Percentiles rank a stretch among this genome's conserved stretches.
phyloP scores from a whole-genome alignment of 495 filamentous ascomycete species.

The Immersiella caudata region DNA sequence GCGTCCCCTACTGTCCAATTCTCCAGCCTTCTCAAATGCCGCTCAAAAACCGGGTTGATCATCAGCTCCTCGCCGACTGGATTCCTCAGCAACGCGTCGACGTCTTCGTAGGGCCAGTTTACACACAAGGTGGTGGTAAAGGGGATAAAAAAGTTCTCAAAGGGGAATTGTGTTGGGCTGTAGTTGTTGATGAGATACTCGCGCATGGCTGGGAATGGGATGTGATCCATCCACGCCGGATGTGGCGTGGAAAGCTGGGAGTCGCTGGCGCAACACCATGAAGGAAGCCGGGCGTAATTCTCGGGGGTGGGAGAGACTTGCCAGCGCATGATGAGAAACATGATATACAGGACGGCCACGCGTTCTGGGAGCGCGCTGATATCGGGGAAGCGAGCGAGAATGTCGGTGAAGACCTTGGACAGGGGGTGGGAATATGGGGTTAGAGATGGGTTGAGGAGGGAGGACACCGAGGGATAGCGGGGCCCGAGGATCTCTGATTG shows the following conservation, averaged over 20 bases:
- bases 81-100: conserved; percentile 59
- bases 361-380: conserved; percentile 71
- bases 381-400: conserved; percentile 72
- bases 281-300: conserved; percentile 72
- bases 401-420: conserved; percentile 81
- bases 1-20: conserved; percentile 79
- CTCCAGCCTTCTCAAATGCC: conserved; percentile 64
- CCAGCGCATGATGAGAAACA: conserved; percentile 87
- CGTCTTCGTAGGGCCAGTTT: conserved; percentile 77
- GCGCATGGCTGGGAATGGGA: conserved; percentile 76
- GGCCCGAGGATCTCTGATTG: conserved; percentile 68
- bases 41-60: conserved; percentile 80
- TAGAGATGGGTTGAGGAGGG: conserved; percentile 68
- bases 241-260: conserved; percentile 65
- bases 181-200: conserved; percentile 58
- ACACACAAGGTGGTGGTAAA: conserved; percentile 71
- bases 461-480: conserved; percentile 72
- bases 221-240: conserved; percentile 76
- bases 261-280: conserved; percentile 64
- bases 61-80: conserved; percentile 60
- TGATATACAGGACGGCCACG: conserved; percentile 74
- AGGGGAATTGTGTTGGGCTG: conserved; percentile 50
- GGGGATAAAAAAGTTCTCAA: conserved; percentile 79
- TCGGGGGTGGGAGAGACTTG: conserved; percentile 71
- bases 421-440: conserved; percentile 67